A percentile compares a stretch with the other conserved stretches of the same genome.
These are phyloP conservation scores for Lipomyces yamanashiensis DNA, from an alignment of 805 yeast genomes.

Conservation along the genomic window DNA sequence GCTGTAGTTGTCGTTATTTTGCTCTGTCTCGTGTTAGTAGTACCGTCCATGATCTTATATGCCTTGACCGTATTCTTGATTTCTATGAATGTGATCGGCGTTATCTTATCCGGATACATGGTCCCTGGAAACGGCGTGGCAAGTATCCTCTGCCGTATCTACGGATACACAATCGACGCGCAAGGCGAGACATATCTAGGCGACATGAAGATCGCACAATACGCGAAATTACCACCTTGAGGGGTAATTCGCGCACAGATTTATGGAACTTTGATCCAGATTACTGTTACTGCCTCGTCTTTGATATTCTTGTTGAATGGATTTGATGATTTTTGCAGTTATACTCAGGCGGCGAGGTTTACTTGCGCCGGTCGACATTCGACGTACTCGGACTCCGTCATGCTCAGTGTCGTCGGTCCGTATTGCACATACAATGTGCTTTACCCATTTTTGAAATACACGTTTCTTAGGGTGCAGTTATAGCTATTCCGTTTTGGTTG, in stretches of 20 bases:
- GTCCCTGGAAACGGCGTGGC: constrained; percentile 65
- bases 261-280: constrained; percentile 50
- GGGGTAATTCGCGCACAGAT: constrained; percentile 59
- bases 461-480: constrained; percentile 59
- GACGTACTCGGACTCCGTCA: constrained; percentile 59
- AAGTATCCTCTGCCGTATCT: constrained; percentile 63
- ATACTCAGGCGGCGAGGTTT: constrained; percentile 52
- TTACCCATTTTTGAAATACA: constrained; percentile 59
- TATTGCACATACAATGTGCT: constrained; percentile 58
- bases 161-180: constrained; percentile 57
- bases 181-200: constrained; percentile 60
- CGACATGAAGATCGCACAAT: constrained; percentile 67
- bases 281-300: constrained; percentile 46
- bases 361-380: constrained; percentile 54
- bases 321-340: constrained; percentile 49
- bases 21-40: constrained; percentile 54
- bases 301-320: neutral
- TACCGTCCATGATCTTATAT: constrained; percentile 65
- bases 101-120: constrained; percentile 58
- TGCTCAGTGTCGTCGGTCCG: constrained; percentile 72
- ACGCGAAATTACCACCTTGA: constrained; percentile 65
- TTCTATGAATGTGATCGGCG: constrained; percentile 60
- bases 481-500: constrained; percentile 51
- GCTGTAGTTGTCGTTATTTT: constrained; percentile 62
- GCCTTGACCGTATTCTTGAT: constrained; percentile 65